These are phyloP conservation scores for Knufia petricola DNA, from an alignment of 2,329 filamentous ascomycete species.

Conservation along the genomic window DNA sequence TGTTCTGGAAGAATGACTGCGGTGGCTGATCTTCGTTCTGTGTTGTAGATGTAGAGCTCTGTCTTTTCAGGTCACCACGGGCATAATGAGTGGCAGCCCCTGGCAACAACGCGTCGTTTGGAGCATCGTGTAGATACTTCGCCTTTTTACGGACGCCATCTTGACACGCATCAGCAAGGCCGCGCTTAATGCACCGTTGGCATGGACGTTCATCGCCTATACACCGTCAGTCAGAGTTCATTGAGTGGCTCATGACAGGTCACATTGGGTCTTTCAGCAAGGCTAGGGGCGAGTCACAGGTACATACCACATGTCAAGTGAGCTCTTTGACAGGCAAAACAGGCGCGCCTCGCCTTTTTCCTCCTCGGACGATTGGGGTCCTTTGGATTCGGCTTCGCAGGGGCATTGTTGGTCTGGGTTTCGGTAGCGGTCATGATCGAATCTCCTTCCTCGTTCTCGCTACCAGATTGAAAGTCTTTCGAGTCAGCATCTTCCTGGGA, in stretches of 20 bases:
- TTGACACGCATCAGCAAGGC: conserved; percentile 81
- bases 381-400: conserved; percentile 53
- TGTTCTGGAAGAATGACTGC: conserved; percentile 34
- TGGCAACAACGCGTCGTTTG: conserved; percentile 78
- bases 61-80: conserved; percentile 36
- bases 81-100: conserved; percentile 61
- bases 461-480: conserved; percentile 23
- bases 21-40: conserved; percentile 28
- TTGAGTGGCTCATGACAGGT: conserved; percentile 13
- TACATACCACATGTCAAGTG: conserved; percentile 96
- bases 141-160: conserved; percentile 98
- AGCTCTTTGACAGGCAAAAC: conserved; percentile 91
- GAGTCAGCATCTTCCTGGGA: conserved; percentile 7
- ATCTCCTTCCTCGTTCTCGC: conserved; percentile 26
- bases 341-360: conserved; percentile 93
- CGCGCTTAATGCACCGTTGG: conserved; percentile 85
- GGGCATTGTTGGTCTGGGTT: conserved; percentile 5
- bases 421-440: conserved; percentile 3
- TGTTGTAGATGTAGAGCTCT: conserved; percentile 26
- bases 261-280: neutral
- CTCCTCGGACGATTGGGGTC: conserved; percentile 80
- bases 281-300: conserved; percentile 12
- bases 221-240: conserved; percentile 26
- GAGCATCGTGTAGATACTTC: conserved; percentile 95
- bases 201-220: conserved; percentile 91